A percentile compares a stretch with the other conserved stretches of the same genome.
Conservation (phyloP, 768 basidiomycete species). For the Leucosporidium yakuticum region DNA sequence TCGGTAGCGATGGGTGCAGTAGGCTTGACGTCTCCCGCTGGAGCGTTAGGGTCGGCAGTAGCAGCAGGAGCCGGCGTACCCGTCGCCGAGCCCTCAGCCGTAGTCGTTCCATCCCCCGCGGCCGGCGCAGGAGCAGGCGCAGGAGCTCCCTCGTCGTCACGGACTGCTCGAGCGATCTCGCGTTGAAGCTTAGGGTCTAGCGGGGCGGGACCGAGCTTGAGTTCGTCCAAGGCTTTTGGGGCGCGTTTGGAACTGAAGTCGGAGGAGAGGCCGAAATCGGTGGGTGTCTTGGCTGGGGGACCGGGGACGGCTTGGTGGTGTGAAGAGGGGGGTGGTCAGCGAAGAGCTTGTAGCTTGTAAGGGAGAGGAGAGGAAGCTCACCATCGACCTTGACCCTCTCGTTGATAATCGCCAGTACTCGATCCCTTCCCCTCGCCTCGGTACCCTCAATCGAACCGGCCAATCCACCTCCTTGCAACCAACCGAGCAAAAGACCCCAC, state of each 20-base stretch:
- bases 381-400: slow-evolving; percentile 87
- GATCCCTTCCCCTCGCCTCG: slow-evolving; percentile 67
- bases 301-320: slow-evolving; percentile 55
- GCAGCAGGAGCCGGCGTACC: background rate
- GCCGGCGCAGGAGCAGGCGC: slow-evolving; percentile 43
- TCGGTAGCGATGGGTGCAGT: no score
- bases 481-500: slow-evolving; percentile 84
- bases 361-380: slow-evolving; percentile 44
- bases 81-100: background rate
- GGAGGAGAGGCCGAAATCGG: slow-evolving; percentile 49
- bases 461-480: slow-evolving; percentile 80
- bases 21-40: background rate
- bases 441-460: slow-evolving; percentile 25
- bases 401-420: slow-evolving; percentile 89
- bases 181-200: slow-evolving; percentile 69
- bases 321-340: slow-evolving; percentile 21
- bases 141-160: slow-evolving; percentile 58
- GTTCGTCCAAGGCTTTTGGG: slow-evolving; percentile 23
- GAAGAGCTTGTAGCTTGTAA: background rate
- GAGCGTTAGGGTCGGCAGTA: slow-evolving; percentile 11
- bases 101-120: background rate
- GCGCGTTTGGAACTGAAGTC: slow-evolving; percentile 18
- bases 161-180: slow-evolving; percentile 71
- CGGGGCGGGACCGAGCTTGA: slow-evolving; percentile 80
- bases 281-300: slow-evolving; percentile 61